Evolutionary conservation across 306 rosid species (phyloP), one percentile per base, ranked within the genome.

Genomic region (Nissolia schottii): DNA sequence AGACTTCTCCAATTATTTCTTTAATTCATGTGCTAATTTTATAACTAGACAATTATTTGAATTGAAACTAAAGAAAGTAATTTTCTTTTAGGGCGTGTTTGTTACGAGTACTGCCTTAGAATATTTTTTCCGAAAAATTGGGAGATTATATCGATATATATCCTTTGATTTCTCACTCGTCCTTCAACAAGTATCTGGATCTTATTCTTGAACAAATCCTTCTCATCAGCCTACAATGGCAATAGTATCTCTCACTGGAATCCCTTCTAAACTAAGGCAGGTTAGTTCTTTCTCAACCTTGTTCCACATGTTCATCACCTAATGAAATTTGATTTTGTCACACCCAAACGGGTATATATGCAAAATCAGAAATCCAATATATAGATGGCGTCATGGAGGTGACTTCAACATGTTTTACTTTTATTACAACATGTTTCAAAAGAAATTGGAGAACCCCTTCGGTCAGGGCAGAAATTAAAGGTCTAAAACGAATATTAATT

Each of bases 381-480:
- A n/a, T 5, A 15, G 11, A 56, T 57, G 56, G 68, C 59, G 25
- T 71, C 77, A 57, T 18, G 48, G 46, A 71, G 57, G 77, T 71
- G 59, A 71, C 25, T 19, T 71, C 59, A 71, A 19, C 58, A 59
- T 37, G n/a, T n/a, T n/a, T n/a, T n/a, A n/a, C n/a, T n/a, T n/a
- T n/a, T n/a, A n/a, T n/a, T n/a, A n/a, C n/a, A n/a, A n/a, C n/a
- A n/a, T n/a, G n/a, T 19, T 32, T 32, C 37, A 32, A 5, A 32
- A 32, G 37, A 20, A 51, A 29, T 10, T 22, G 58, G 58, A 51
- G 11, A 51, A 51, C 29, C 11, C 58, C 15, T 10, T 22, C n/a
- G 31, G 29, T 54, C 6, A 31, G 35, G 35, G 18, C 19, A 54
- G 58, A 51, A n/a, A n/a, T n/a, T n/a, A n/a, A 22, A 51, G 28